Percentiles rank a stretch among this genome's conserved stretches.
Conservation (phyloP, 2,329 filamentous ascomycete species). For the Aspergillus fijiensis region DNA sequence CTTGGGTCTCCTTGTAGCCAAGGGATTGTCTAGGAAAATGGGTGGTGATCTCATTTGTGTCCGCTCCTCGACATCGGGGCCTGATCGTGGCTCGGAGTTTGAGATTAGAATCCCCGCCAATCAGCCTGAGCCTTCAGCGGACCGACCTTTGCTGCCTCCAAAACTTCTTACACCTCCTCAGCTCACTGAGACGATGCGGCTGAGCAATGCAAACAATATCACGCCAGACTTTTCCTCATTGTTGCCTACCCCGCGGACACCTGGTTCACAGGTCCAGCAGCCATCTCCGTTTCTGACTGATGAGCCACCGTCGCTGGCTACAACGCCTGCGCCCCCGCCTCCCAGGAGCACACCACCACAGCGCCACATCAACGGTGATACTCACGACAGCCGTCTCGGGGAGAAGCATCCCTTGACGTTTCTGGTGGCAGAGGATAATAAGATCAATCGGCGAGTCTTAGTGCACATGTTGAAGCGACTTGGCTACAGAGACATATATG, state of each 20-base stretch:
- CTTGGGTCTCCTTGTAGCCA: slow-evolving; percentile 69
- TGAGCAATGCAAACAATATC: slow-evolving; percentile 26
- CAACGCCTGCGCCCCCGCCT: slow-evolving; percentile 23
- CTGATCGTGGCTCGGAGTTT: slow-evolving; percentile 65
- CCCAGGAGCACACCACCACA: slow-evolving; percentile 27
- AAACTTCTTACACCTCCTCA: slow-evolving; percentile 38
- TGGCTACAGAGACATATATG: slow-evolving; percentile 62
- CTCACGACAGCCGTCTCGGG: slow-evolving; percentile 59
- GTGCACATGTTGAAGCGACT: slow-evolving; percentile 66
- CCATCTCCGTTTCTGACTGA: slow-evolving; percentile 31
- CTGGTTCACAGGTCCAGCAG: slow-evolving; percentile 30
- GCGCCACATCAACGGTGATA: slow-evolving; percentile 27
- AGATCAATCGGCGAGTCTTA: slow-evolving; percentile 67
- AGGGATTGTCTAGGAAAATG: slow-evolving; percentile 66
- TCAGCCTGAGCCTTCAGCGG: slow-evolving; percentile 43
- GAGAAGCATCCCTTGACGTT: slow-evolving; percentile 64
- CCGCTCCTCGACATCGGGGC: slow-evolving; percentile 61
- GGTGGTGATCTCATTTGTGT: slow-evolving; percentile 67
- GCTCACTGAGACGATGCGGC: slow-evolving; percentile 21
- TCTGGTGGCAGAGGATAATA: slow-evolving; percentile 71
- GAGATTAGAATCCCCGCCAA: slow-evolving; percentile 64
- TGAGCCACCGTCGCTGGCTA: slow-evolving; percentile 25
- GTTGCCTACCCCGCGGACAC: slow-evolving; percentile 27
- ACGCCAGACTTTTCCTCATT: slow-evolving; percentile 20
- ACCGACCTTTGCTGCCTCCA: slow-evolving; percentile 49